These are phyloP conservation scores for Metschnikowia vanudenii DNA, from an alignment of 805 yeast genomes.

Conservation along the genomic window DNA sequence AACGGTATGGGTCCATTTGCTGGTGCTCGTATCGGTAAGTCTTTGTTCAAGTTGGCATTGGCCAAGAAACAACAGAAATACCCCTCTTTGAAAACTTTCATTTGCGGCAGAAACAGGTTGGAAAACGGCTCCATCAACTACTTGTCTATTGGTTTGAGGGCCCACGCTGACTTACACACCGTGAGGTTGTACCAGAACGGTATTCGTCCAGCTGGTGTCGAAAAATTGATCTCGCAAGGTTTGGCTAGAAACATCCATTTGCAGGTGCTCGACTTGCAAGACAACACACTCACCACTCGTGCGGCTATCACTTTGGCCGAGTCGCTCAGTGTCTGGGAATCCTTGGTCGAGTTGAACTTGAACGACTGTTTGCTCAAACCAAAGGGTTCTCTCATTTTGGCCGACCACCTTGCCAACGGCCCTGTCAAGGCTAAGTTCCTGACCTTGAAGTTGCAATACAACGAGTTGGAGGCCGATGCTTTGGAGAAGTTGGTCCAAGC, in stretches of 20 bases:
- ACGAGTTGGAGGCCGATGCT: conserved; percentile 73
- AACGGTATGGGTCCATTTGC: conserved; percentile 99
- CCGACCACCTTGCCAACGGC: conserved; percentile 45
- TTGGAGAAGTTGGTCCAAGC: conserved; percentile 58
- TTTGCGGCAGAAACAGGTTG: conserved; percentile 95
- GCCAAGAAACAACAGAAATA: conserved; percentile 57
- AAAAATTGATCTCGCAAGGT: conserved; percentile 70
- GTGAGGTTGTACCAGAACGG: conserved; percentile 93
- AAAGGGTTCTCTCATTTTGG: conserved; percentile 63
- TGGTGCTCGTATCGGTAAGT: conserved; percentile 89
- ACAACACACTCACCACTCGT: conserved; percentile 83
- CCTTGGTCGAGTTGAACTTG: conserved; percentile 73
- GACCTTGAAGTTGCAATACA: conserved; percentile 75
- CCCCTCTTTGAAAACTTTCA: conserved; percentile 69
- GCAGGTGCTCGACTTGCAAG: conserved; percentile 81
- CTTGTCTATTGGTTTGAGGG: conserved; percentile 80
- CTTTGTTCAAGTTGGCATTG: conserved; percentile 67
- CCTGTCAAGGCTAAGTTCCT: conserved; percentile 45
- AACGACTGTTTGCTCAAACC: conserved; percentile 86
- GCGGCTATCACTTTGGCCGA: conserved; percentile 53
- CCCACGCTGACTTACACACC: conserved; percentile 69
- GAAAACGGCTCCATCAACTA: conserved; percentile 92
- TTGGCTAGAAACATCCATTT: conserved; percentile 59
- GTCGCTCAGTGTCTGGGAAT: conserved; percentile 56
- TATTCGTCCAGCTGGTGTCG: conserved; percentile 90